Evolutionary conservation across 2,329 filamentous ascomycete species (phyloP), one percentile per base, ranked within the genome.

Genomic region (Nemania serpens): DNA sequence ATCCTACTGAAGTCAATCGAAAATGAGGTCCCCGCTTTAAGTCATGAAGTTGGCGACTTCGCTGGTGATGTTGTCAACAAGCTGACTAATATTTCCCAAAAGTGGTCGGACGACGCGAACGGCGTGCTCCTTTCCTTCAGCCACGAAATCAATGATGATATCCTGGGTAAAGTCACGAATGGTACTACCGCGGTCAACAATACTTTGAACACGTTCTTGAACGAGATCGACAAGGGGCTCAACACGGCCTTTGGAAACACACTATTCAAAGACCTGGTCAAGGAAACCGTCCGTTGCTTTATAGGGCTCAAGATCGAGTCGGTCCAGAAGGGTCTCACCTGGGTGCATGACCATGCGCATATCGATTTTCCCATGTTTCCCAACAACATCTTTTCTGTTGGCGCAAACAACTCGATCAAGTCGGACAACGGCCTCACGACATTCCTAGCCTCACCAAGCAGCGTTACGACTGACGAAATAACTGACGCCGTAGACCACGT

Each of bases 301-400:
- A 86, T 98, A 66, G 87, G 89, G 7, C 82, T 96, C 71, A 98
- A 98, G 79, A 83, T 98, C 64, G 87, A 91, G 67, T 85, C 88
- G 20, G 86, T 99, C 66, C 87, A 98, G 74, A 89, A 90, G 71
- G 95, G 90, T 12, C 82, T 98, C n/a, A 96, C 91, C 0, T 99
- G 94, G 94, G 90, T 97, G 11, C 86, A 91, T 70, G 89, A 98
- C 67, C 81, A 98, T 73, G 92, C 95, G 3, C 85, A 95, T 63
- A 84, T 99, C 68, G 80, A 86, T 61, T 89, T 99, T 68, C 95
- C 95, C 0, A 77, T 85, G 55, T 87, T 98, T 62, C 81, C 86
- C 25, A 89, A 91, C 69, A 84, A 97, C 73, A 91, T 90, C 1
- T 96, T 98, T 77, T 94, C 91, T 60, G 79, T 88, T 55, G 93